Base-by-base conservation (phyloP, 2,329 filamentous ascomycete species). In the Celoporthe dispersa region DNA sequence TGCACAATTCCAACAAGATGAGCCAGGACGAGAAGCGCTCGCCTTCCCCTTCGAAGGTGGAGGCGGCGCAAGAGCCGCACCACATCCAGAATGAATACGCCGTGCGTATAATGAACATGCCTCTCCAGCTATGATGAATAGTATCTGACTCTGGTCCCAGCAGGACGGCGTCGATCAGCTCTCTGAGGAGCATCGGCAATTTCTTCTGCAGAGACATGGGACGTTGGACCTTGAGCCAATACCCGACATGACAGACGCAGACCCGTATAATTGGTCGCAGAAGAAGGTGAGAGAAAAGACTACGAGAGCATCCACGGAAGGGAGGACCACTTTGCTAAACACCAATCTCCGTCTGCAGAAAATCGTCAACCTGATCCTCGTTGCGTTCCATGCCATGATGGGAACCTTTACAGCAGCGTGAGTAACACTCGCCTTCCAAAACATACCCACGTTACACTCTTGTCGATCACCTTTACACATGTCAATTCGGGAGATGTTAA, bases 181-280 rank as follows among this genome's bases (percentile, higher is more conserved):
- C 19, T 77, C 82, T 7, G 77, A 79, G 63, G 80, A 82, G 66
- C 84, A 86, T 73, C 79, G 81, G 22, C 79, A 85, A 60, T 88
- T 86, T 75, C 79, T 88, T 6, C 76, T 88, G 14, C 73, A 80
- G 39, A 80, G 82, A 68, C 86, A 88, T 80, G 86, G 86, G 64
- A 87, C 84, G 0, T 74, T 87, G 33, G 81, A 87, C 28, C 81
- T 88, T 4, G 84, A 87, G 63, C 86, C 86, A 1, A 75, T 88
- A 19, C 86, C 86, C 1, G 80, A 80, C 41, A 81, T 81, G 73
- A 81, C 81, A 48, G 81, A 83, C 68, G 83, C 82, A 2, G 86
- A 88, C 74, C 86, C 86, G 0, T 87, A 86, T 75, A 88, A 88
- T 71, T 88, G 85, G 85, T 81, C 85, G 2, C 75, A 74, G 35